Conservation (phyloP, 305 asterid species). For the Coffea humblotiana region DNA sequence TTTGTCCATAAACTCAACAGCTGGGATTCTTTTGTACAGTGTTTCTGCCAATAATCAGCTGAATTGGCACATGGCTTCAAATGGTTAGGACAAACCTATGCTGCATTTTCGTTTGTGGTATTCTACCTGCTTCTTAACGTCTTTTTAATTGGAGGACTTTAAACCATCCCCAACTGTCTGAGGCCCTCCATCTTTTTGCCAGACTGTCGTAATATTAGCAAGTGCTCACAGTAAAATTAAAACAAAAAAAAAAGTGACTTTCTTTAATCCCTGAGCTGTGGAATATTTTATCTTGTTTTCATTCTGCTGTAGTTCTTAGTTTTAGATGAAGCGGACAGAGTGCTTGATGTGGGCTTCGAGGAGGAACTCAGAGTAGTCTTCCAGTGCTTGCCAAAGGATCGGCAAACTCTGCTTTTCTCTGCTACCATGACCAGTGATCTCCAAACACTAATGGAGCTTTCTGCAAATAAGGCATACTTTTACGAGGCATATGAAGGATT, state of each 20-base stretch:
- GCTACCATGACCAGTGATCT: slow-evolving; percentile 90
- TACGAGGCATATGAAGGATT: slow-evolving; percentile 84
- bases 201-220: not conserved
- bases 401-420: slow-evolving; percentile 90
- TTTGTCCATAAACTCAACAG: not conserved
- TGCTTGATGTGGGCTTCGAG: slow-evolving; percentile 84
- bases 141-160: not conserved
- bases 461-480: slow-evolving; percentile 83
- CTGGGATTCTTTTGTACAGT: not conserved
- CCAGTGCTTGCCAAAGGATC: slow-evolving; percentile 77
- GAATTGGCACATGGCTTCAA: not conserved
- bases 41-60: not conserved
- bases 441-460: slow-evolving; percentile 71
- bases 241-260: not conserved
- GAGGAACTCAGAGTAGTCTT: slow-evolving; percentile 73
- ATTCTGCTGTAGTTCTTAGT: slow-evolving; percentile 76
- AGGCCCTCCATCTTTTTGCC: not conserved
- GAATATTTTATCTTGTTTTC: not conserved
- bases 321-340: slow-evolving; percentile 96
- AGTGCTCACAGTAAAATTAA: not conserved
- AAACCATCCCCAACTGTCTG: not conserved
- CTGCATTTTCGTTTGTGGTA: not conserved
- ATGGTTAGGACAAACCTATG: not conserved
- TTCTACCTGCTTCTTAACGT: not conserved
- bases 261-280: not conserved